phyloP scores from a whole-genome alignment of 768 basidiomycete genomes.

The Kwoniella bestiolae region DNA sequence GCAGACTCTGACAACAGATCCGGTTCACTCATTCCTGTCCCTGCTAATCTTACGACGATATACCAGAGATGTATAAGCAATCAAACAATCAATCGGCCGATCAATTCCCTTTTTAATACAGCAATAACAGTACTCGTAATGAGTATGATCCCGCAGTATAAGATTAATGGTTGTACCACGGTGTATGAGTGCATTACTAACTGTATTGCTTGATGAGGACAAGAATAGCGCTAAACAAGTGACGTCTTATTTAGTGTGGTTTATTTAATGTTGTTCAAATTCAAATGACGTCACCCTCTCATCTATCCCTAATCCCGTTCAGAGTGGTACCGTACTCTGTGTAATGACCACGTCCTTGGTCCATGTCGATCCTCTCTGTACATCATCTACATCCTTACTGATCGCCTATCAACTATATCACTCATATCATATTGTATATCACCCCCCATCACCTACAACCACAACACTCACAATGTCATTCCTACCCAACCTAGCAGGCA shows the following conservation, averaged over 20 bases:
- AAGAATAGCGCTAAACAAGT: background rate
- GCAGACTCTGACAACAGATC: no score
- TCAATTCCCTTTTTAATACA: background rate
- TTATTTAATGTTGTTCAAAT: background rate
- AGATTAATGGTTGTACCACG: no score
- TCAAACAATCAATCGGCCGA: background rate
- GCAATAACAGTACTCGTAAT: background rate
- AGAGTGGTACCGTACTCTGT: no score
- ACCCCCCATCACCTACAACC: background rate
- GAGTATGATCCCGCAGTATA: background rate
- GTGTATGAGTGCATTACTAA: no score
- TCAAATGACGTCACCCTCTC: background rate
- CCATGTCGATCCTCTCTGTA: background rate
- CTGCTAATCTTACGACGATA: background rate
- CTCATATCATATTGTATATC: background rate
- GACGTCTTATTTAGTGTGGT: background rate
- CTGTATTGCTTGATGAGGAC: no score
- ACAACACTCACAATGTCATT: conserved; percentile 12
- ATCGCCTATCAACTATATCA: background rate
- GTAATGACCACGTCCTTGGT: no score
- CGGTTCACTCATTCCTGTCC: no score
- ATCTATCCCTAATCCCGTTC: no score
- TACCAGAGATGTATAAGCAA: background rate
- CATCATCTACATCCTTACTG: background rate
- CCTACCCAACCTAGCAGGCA: conserved; percentile 14